Conservation (phyloP, 2,329 filamentous ascomycete species). For the Xylariaceae sp. region DNA sequence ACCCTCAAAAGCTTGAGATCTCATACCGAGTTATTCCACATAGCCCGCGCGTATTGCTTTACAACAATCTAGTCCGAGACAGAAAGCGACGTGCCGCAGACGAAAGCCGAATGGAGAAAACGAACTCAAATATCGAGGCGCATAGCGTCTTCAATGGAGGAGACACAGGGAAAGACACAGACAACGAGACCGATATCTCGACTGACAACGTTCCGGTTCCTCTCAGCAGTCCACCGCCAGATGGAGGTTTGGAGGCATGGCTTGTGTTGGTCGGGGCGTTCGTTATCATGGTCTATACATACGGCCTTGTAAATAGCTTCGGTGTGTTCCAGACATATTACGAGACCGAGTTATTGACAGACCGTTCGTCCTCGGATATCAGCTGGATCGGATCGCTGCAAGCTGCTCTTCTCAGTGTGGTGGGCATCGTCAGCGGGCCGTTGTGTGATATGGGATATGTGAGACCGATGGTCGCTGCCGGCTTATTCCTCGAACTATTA, state of each 20-base stretch:
- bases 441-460: conserved; percentile 34
- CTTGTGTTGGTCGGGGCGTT: conserved; percentile 38
- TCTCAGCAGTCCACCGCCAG: neutral
- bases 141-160: too few species aligned
- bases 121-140: too few species aligned
- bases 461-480: conserved; percentile 20
- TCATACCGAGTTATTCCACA: too few species aligned
- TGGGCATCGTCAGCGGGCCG: conserved; percentile 30
- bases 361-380: neutral
- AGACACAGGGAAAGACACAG: too few species aligned
- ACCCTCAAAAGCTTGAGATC: too few species aligned
- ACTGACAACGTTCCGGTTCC: too few species aligned
- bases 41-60: too few species aligned
- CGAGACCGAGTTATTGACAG: conserved; percentile 3
- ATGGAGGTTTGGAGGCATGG: conserved; percentile 37
- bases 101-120: too few species aligned
- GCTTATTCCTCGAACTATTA: conserved; percentile 24
- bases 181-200: too few species aligned
- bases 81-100: too few species aligned
- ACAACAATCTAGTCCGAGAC: too few species aligned
- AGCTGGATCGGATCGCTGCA: conserved; percentile 31
- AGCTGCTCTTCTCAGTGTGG: conserved; percentile 29
- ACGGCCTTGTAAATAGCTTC: conserved; percentile 33
- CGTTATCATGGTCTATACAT: conserved; percentile 34
- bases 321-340: conserved; percentile 1